Percentiles rank a stretch among this genome's conserved stretches.
Conservation (phyloP, 164 flowering plant species). For the Macadamia integrifolia region DNA sequence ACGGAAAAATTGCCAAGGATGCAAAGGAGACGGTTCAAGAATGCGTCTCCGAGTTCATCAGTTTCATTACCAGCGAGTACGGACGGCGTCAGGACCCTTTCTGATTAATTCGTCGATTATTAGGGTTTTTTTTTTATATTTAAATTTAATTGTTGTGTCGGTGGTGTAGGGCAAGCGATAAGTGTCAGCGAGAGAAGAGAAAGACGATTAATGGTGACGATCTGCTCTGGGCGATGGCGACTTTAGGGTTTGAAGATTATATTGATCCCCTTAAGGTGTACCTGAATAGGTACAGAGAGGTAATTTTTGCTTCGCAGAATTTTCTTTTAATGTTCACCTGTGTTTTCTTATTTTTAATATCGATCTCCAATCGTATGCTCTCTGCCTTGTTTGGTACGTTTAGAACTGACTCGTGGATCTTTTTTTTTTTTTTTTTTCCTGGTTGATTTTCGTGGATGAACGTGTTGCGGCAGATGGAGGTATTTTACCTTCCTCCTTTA, state of each 20-base stretch:
- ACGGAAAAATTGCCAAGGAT: slow-evolving; percentile 44
- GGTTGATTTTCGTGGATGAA: neutral
- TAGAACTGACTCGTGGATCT: slow-evolving; percentile 1
- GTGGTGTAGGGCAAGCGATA: slow-evolving; percentile 63
- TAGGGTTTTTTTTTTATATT: neutral
- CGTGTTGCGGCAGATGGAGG: slow-evolving; percentile 28
- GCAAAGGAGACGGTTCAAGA: slow-evolving; percentile 45
- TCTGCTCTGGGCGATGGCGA: slow-evolving; percentile 76
- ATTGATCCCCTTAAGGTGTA: slow-evolving; percentile 61
- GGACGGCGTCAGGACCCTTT: slow-evolving; percentile 5
- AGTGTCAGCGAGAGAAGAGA: slow-evolving; percentile 74
- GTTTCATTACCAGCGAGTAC: slow-evolving; percentile 44
- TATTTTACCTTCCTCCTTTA: neutral
- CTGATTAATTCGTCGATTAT: neutral
- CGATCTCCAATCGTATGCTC: neutral
- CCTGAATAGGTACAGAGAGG: slow-evolving; percentile 63
- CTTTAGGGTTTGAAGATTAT: slow-evolving; percentile 70
- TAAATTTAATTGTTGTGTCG: neutral
- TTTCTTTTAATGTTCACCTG: neutral
- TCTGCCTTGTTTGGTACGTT: neutral
- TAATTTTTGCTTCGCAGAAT: slow-evolving; percentile 9
- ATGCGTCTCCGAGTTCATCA: slow-evolving; percentile 41
- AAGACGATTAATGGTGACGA: slow-evolving; percentile 81
- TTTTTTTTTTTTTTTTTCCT: neutral
- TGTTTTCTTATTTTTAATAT: no score